These are phyloP conservation scores for sorghum (Sorghum bicolor) DNA, from an alignment of 176 grass and related monocot species.

Conservation along the genomic window Sorghum_bicolor_NCBIv3 NC_012872.2:9616001-9616500, in stretches of 20 bases:
- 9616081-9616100: background rate
- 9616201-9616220: conserved; percentile 87
- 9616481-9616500: conserved; percentile 61
- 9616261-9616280: conserved; percentile 75
- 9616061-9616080: background rate
- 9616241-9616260: conserved; percentile 79
- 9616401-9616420: conserved; percentile 73
- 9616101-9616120: background rate
- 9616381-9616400: background rate
- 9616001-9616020: background rate
- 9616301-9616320: conserved; percentile 68
- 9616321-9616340: conserved; percentile 60
- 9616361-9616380: conserved; percentile 25
- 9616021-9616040: background rate
- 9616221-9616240: conserved; percentile 59
- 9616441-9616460: conserved; percentile 60
- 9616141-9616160: background rate
- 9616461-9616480: conserved; percentile 67
- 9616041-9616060: background rate
- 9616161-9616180: conserved; percentile 42
- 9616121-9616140: background rate
- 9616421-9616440: conserved; percentile 51
- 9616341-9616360: background rate
- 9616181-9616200: conserved; percentile 78
- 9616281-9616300: conserved; percentile 84